Evolutionary conservation across 176 grass and related monocot genomes (phyloP), one percentile per base, ranked within the genome.

Genomic region (Microstegium vimineum): DNA sequence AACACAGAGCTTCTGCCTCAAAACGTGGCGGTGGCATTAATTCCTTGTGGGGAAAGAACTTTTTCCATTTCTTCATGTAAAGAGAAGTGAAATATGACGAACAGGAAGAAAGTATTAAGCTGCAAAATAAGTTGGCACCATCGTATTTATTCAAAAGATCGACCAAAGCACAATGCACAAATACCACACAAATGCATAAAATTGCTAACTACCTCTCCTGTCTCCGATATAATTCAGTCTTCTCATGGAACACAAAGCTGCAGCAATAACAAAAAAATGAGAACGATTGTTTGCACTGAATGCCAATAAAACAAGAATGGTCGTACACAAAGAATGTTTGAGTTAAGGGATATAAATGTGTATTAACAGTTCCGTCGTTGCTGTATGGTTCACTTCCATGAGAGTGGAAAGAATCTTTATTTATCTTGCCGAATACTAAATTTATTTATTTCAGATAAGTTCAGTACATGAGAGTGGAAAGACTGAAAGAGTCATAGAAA

Each of bases 161-260:
- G 59, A 27, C 59, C 66, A 88, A 88, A 83, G 20, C 71, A 59
- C 66, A 88, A 88, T 79, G 20, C 71, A 59, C 76, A 84, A 27
- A 8, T 46, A 80, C 31, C 13, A 60, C 25, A 70, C 22, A 42
- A 69, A 61, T 70, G 52, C 49, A 80, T 69, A 76, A 47, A 28
- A 13, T 31, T 23, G 41, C 38, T 27, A 62, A 84, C 10, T 79
- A 97, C 94, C 91, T 97, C 68, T 78, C 80, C 64, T 74, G 84
- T 87, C 89, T 81, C 66, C 83, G 68, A 66, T 87, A 93, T 73
- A 97, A 85, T 74, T 87, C 40, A 68, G 81, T 91, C 70, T 77
- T 84, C 82, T 93, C 86, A 78, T 89, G 86, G 65, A 92, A 82
- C 63, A 97, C 80, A 89, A 97, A 95, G 41, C 94, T 92, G 87